Evolutionary conservation across 208 protist species (phyloP), one percentile per base, ranked within the genome.

Genomic region (Leishmania aethiopica): DNA sequence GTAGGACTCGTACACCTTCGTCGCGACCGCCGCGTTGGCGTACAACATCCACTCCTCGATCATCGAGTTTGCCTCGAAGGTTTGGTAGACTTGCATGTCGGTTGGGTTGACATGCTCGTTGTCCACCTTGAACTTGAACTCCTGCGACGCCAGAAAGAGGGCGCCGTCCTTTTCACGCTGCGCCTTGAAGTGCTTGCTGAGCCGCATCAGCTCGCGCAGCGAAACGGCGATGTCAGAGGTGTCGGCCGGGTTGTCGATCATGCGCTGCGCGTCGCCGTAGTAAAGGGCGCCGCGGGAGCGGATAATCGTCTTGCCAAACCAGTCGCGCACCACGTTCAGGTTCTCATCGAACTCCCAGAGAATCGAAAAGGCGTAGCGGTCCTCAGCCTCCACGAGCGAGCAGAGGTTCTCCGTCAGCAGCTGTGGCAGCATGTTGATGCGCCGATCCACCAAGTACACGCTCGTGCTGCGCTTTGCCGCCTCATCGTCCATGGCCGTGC

Each of bases 21-120:
- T 82, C 57, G 98, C 97, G 8, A 96, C 98, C 4, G 93, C 94
- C 57, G 94, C 91, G 84, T 99, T 99, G n/a, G 97, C 98, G 81
- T 98, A 97, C 67, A 99, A 89, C 98, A 99, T 99, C 91, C 98
- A 99, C 83, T 99, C 97, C 87, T 99, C 98, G 83, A 99, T 97
- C 92, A 99, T 94, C 37, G 96, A 98, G 82, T 99, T 98, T 11
- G 97, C 96, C 79, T 98, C 95, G 77, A 97, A 94, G 1, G 90
- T 95, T 85, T 97, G 88, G 85, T 99, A 98, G 49, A 91, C 81
- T 76, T 97, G 86, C 90, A 99, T 97, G 81, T 97, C 92, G 3
- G 95, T 97, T 53, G 94, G 90, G 78, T 96, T 96, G 10, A 96
- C 87, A 78, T 97, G 92, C 74, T 96, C 87, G 77, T 96, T 96